Evolutionary conservation across 306 rosid species (phyloP).

Genomic region (Gynostemma pentaphyllum): DNA sequence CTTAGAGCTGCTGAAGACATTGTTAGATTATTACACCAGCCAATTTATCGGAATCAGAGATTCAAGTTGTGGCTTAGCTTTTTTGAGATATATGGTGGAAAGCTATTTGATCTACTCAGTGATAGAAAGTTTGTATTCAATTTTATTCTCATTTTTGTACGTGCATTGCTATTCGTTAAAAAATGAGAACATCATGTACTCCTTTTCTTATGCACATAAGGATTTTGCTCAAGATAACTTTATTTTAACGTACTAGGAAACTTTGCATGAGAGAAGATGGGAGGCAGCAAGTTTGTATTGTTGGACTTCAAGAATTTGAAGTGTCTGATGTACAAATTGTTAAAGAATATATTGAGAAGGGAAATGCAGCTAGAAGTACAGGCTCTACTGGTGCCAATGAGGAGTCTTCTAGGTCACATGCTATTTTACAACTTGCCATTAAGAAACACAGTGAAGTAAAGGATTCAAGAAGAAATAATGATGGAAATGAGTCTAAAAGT

Average conservation of each 20-base stretch:
- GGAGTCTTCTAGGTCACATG: slow-evolving; percentile 98
- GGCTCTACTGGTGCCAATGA: slow-evolving; percentile 99
- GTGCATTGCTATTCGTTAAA: neutral
- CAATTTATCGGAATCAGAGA: slow-evolving; percentile 75
- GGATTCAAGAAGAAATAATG: slow-evolving; percentile 62
- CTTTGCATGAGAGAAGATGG: slow-evolving; percentile 99
- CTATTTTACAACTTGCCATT: slow-evolving; percentile 79
- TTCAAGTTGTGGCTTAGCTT: slow-evolving; percentile 99
- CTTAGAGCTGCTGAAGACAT: slow-evolving; percentile 88
- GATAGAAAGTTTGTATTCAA: slow-evolving; percentile 68
- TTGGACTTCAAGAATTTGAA: slow-evolving; percentile 99
- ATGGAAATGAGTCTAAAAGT: slow-evolving; percentile 65
- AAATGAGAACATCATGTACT: neutral
- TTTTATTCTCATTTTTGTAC: neutral
- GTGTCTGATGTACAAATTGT: slow-evolving; percentile 93
- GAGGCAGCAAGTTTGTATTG: slow-evolving; percentile 95
- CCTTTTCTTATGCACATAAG: neutral
- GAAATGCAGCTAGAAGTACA: slow-evolving; percentile 91
- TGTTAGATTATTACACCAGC: slow-evolving; percentile 70
- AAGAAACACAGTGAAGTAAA: slow-evolving; percentile 83
- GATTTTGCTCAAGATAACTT: neutral
- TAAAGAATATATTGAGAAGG: slow-evolving; percentile 85
- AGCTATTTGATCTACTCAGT: slow-evolving; percentile 86
- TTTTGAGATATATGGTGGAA: slow-evolving; percentile 96
- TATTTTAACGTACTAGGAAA: slow-evolving; percentile 45